Base-by-base conservation (phyloP, 805 yeast genomes). In the Metschnikowia continentalis region DNA sequence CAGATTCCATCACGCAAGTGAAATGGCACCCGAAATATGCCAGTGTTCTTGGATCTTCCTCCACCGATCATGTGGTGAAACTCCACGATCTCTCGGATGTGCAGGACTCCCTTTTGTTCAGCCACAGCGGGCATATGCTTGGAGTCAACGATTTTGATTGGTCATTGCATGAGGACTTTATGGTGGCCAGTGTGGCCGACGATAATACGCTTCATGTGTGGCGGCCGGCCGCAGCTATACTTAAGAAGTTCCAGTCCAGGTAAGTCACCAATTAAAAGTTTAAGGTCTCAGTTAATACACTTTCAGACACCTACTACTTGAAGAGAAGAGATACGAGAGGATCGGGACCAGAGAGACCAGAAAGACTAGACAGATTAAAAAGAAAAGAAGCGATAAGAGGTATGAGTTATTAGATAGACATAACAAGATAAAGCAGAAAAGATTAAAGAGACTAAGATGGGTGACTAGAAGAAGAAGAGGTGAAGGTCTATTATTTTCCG, bases 201-300 rank as follows among this genome's bases (percentile, higher is more conserved):
- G 97, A 91, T 62, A 91, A 91, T 63, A 80, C 91, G 1, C 69
- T 90, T n/a, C 97, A 91, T 54, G 66, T 90, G 2, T 91, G 96
- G 96, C 81, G 77, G 59, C 96, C 96, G 0, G 68, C 79, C 2
- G 32, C 40, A 32, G 32, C 23, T 44, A 35, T 32, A 19, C 48
- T 19, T 23, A 14, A 22, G 32, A 19, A 14, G 38, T 42, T 26
- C 30, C 30, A 26, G 11, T 26, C 30, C 30, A 26, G 30, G 11
- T 26, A 5, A 26, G 11, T 26, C 30, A 10, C 11, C 30, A 26
- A 3, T 26, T 26, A 26, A 26, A 11, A 26, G 5, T 26, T 23
- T 26, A 26, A 8, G 30, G 11, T 26, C 8, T 6, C 26, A 22
- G 26, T 23, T 23, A 23, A 23, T 23, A 23, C 30, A 10, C 11